These are phyloP conservation scores for Sugiyamaella qingdaonensis DNA, from an alignment of 805 yeast species.

Conservation along the genomic window DNA sequence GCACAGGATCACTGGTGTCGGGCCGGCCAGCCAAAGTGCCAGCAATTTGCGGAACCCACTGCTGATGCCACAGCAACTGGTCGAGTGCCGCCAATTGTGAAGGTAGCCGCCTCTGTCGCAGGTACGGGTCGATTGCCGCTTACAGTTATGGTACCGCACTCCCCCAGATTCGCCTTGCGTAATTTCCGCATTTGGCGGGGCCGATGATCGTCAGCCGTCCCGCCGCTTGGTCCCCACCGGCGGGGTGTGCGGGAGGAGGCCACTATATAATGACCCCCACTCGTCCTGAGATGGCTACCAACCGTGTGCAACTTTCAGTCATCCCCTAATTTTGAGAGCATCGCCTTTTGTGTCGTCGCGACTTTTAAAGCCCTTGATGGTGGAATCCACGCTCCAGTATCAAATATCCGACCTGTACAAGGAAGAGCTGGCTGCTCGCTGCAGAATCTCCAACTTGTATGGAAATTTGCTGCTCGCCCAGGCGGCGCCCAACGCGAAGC, in stretches of 20 bases:
- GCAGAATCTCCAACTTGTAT: slow-evolving; percentile 29
- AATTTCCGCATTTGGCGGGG: background rate
- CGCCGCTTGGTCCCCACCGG: background rate
- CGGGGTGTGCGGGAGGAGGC: background rate
- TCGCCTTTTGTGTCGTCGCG: too few species aligned
- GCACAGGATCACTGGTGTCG: too few species aligned
- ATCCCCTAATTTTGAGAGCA: too few species aligned
- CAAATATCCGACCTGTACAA: slow-evolving; percentile 15
- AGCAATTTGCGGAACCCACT: too few species aligned
- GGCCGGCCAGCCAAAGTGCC: too few species aligned
- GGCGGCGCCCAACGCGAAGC: slow-evolving; percentile 23
- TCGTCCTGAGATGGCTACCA: background rate
- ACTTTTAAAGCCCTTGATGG: slow-evolving; percentile 1
- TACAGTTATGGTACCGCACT: slow-evolving; percentile 4
- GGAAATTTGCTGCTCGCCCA: slow-evolving; percentile 28
- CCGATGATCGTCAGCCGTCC: background rate
- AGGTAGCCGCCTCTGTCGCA: background rate
- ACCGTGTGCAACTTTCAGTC: too few species aligned
- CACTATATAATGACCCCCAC: background rate
- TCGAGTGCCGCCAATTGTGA: too few species aligned
- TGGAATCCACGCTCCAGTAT: slow-evolving; percentile 4
- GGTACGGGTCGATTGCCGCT: slow-evolving; percentile 4
- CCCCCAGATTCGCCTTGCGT: slow-evolving; percentile 1
- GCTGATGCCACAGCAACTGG: too few species aligned
- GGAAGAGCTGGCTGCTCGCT: slow-evolving; percentile 32